Evolutionary conservation across 345 rosid genomes (phyloP).

Genomic region (Heritiera fomes): DNA sequence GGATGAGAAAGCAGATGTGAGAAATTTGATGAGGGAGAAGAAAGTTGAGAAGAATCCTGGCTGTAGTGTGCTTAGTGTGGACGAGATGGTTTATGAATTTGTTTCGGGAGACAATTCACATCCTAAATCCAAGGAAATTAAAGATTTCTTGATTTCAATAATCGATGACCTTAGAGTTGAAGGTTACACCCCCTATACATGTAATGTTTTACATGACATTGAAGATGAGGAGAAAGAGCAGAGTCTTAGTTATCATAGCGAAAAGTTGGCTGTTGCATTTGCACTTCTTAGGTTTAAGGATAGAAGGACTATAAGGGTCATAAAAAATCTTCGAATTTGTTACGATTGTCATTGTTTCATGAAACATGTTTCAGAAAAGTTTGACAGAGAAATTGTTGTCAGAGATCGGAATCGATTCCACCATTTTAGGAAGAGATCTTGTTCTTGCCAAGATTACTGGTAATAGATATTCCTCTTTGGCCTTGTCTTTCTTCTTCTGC

Average conservation of each 20-base stretch:
- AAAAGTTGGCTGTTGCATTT: conserved; percentile 54
- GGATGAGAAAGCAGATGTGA: conserved; percentile 37
- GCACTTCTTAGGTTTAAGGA: conserved; percentile 29
- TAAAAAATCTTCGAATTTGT: conserved; percentile 49
- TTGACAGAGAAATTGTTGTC: conserved; percentile 34
- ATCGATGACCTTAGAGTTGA: conserved; percentile 31
- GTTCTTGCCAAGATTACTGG: conserved; percentile 36
- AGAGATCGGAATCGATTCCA: conserved; percentile 51
- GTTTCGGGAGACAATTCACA: conserved; percentile 49
- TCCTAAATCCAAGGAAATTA: conserved; percentile 34
- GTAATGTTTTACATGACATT: conserved; percentile 44
- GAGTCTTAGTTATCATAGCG: conserved; percentile 46
- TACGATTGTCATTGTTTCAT: conserved; percentile 47
- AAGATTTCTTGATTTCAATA: conserved; percentile 28
- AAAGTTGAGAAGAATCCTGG: conserved; percentile 46
- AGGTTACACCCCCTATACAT: conserved; percentile 39
- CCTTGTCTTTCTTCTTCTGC: background rate
- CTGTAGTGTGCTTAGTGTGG: conserved; percentile 38
- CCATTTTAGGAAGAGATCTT: conserved; percentile 45
- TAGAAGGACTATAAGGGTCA: conserved; percentile 36
- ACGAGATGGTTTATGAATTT: conserved; percentile 41
- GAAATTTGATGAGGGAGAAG: conserved; percentile 44
- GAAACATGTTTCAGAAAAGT: conserved; percentile 43
- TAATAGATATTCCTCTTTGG: background rate
- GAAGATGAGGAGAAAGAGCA: conserved; percentile 58